Percentiles rank a stretch among this genome's conserved stretches.
These are phyloP conservation scores for Coemansia interrupta DNA, from an alignment of 192 early-diverging fungal genomes.

Conservation along the genomic window DNA sequence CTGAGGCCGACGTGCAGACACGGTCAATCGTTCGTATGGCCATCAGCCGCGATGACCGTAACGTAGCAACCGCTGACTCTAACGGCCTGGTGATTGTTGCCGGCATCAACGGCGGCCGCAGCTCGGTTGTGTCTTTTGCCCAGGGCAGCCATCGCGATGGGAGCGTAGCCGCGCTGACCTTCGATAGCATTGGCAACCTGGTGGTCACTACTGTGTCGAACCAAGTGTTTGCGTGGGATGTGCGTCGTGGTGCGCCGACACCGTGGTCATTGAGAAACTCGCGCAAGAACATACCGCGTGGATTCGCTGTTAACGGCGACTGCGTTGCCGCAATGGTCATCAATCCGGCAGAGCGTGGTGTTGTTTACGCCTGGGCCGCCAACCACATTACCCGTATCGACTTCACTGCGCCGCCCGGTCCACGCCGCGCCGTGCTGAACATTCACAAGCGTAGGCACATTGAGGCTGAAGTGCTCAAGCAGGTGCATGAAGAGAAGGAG, in stretches of 20 bases:
- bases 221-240: conserved; percentile 70
- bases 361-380: conserved; percentile 66
- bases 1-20: conserved; percentile 27
- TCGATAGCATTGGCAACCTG: conserved; percentile 24
- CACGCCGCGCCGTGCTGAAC: conserved; percentile 55
- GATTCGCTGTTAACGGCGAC: conserved; percentile 63
- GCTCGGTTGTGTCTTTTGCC: conserved; percentile 16
- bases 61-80: conserved; percentile 77
- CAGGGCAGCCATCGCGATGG: conserved; percentile 9
- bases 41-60: conserved; percentile 74
- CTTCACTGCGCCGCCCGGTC: conserved; percentile 58
- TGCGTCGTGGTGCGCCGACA: conserved; percentile 61
- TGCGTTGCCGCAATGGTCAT: conserved; percentile 71
- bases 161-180: conserved; percentile 26
- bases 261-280: conserved; percentile 80
- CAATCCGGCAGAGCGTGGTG: conserved; percentile 60
- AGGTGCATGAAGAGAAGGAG: conserved; percentile 43
- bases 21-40: conserved; percentile 68
- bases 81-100: conserved; percentile 70
- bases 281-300: conserved; percentile 58
- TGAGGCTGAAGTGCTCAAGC: conserved; percentile 41
- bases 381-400: conserved; percentile 74
- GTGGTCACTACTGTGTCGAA: conserved; percentile 64
- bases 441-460: conserved; percentile 60
- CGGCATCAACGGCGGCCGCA: conserved; percentile 65